These are phyloP conservation scores for Cryphonectria japonica DNA, from an alignment of 2,329 filamentous ascomycete species.

Conservation along the genomic window DNA sequence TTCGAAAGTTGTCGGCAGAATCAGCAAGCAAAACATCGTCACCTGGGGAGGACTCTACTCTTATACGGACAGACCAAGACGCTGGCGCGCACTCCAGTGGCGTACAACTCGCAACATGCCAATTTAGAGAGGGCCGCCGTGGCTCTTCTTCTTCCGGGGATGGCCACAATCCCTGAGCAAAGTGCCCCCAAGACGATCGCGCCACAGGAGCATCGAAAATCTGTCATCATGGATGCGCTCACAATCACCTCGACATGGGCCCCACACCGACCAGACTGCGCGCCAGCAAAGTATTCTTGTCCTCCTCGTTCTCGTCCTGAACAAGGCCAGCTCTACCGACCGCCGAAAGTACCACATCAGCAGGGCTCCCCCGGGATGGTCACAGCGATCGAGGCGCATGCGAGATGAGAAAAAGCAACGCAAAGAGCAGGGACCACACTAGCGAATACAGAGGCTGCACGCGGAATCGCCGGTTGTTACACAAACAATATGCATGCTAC, in stretches of 20 bases:
- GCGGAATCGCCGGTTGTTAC: conserved; percentile 27
- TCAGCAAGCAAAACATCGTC: not conserved
- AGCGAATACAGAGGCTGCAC: conserved; percentile 7
- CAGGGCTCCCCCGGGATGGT: not conserved
- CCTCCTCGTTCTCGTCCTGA: not conserved
- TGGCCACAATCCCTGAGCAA: not conserved
- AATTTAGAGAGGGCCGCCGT: not conserved
- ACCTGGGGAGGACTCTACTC: not conserved
- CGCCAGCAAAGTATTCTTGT: not conserved
- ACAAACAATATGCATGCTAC: conserved; percentile 36
- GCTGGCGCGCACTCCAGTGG: not conserved
- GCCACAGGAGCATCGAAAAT: not conserved
- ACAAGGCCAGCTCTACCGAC: not conserved
- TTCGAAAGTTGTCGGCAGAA: not conserved
- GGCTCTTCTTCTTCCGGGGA: not conserved
- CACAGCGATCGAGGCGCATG: conserved; percentile 10
- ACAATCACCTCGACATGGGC: not conserved
- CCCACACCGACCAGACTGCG: not conserved
- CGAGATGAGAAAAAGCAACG: conserved; percentile 2
- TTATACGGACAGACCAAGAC: not conserved
- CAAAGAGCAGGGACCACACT: conserved; percentile 10
- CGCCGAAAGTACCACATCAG: not conserved
- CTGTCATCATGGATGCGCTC: not conserved
- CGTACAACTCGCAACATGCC: not conserved
- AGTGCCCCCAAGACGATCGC: not conserved